phyloP scores from a whole-genome alignment of 257 asterid genomes.

The Fraxinus excelsior region DNA sequence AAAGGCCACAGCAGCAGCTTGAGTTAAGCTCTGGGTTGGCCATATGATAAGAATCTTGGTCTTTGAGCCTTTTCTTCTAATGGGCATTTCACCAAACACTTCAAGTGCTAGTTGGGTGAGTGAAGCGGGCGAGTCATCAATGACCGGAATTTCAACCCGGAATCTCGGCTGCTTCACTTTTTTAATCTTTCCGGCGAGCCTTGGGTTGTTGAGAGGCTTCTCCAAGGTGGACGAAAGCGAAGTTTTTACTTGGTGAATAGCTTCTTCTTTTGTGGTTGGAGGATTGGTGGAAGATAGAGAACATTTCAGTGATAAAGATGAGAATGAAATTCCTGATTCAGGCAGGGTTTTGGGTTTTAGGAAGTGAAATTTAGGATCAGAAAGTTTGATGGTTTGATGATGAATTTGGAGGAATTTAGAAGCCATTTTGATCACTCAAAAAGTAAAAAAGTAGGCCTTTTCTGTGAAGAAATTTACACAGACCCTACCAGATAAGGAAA shows the following conservation, averaged over 20 bases:
- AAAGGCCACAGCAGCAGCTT: conserved; percentile 57
- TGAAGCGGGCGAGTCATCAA: conserved; percentile 70
- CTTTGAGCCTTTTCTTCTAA: conserved; percentile 54
- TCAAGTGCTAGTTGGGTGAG: conserved; percentile 67
- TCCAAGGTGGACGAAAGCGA: conserved; percentile 68
- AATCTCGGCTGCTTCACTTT: conserved; percentile 81
- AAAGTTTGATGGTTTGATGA: too few relatives aligned
- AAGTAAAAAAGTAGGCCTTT: too few relatives aligned
- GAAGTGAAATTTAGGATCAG: conserved; percentile 6
- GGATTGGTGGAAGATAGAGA: conserved; percentile 63
- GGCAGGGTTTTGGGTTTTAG: conserved; percentile 17
- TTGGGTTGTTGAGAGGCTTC: conserved; percentile 84
- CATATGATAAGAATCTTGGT: conserved; percentile 64
- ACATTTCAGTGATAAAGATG: conserved; percentile 35
- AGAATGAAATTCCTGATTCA: conserved; percentile 32
- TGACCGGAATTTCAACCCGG: conserved; percentile 77
- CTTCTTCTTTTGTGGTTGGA: conserved; percentile 77
- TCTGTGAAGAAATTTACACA: too few relatives aligned
- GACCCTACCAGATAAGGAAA: too few relatives aligned
- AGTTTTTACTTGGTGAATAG: conserved; percentile 76
- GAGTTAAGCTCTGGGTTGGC: conserved; percentile 42
- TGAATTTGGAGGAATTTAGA: too few relatives aligned
- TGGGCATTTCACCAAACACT: conserved; percentile 63
- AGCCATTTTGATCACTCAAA: too few relatives aligned
- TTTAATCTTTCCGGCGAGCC: conserved; percentile 74